Base-by-base conservation (phyloP, 352 stramenopile genomes). In the Globisporangium nagaii region DNA sequence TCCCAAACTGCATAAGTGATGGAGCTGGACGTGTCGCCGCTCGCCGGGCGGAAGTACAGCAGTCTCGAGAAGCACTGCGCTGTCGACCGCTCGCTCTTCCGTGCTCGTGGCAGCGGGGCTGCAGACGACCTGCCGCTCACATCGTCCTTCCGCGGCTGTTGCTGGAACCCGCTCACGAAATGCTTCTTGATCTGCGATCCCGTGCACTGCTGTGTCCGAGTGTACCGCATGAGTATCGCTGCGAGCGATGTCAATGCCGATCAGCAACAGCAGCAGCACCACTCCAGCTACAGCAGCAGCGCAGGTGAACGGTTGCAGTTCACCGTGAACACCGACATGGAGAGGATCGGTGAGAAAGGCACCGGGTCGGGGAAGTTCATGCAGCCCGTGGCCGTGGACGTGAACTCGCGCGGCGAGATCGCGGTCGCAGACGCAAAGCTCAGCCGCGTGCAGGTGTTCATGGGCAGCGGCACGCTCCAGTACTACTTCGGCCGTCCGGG, bases 361-460 rank as follows among this genome's bases (percentile, higher is more conserved):
- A 71, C 46, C 3, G 54, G 53, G 0, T 57, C 65, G 19, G 75
- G 73, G 22, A 74, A 84, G 32, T 89, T 89, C 35, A 17, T 71
- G 40, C 49, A 58, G 34, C 79, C 75, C 11, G 63, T 75, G 8
- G 74, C 75, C 6, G 65, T 87, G 7, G 73, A 81, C 31, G 66
- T 86, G 9, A 89, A 70, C 15, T 31, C 66, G 3, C 47, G 71
- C 37, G 75, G 73, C 3, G 70, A 86, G 45, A 72, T 89, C 28
- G 78, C 72, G 0, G 70, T 89, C 22, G 77, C 63, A 5, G 78
- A 89, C 27, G 39, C 44, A n/a, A 81, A 83, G 44, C 46, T 86
- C 3, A 75, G 73, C 34, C 67, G 73, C 5, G 63, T 87, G n/a
- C 65, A 80, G 43, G 60, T 84, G 20, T 89, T 87, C 54, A 75